These are phyloP conservation scores for Gautieria morchelliformis DNA, from an alignment of 768 basidiomycete genomes.

Conservation along the genomic window DNA sequence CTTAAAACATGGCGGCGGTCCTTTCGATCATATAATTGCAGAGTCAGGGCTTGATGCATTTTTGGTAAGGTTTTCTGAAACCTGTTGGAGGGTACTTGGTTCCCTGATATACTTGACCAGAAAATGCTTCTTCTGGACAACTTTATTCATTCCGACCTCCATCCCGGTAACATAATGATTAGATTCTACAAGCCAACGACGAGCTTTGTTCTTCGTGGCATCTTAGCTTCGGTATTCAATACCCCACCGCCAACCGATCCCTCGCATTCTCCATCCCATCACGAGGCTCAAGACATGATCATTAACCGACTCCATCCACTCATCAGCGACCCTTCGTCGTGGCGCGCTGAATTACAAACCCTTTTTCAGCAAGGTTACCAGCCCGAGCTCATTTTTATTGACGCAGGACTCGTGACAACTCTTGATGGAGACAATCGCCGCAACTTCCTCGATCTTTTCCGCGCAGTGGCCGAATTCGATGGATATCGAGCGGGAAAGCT, in stretches of 20 bases:
- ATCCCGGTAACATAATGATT: slow-evolving; percentile 95
- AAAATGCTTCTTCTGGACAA: slow-evolving; percentile 98
- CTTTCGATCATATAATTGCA: slow-evolving; percentile 82
- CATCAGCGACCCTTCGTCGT: slow-evolving; percentile 46
- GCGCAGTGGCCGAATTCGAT: slow-evolving; percentile 92
- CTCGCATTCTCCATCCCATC: slow-evolving; percentile 8
- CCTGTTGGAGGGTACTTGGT: background rate
- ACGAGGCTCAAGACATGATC: slow-evolving; percentile 31
- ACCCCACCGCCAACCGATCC: slow-evolving; percentile 5
- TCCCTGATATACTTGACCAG: slow-evolving; percentile 30
- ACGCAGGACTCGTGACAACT: slow-evolving; percentile 89
- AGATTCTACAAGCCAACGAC: slow-evolving; percentile 85
- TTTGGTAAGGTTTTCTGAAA: slow-evolving; percentile 44
- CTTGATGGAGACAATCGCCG: slow-evolving; percentile 72
- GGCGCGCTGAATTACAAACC: slow-evolving; percentile 57
- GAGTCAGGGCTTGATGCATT: slow-evolving; percentile 93
- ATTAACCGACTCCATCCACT: slow-evolving; percentile 62
- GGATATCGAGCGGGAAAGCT: slow-evolving; percentile 91
- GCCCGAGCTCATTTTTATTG: slow-evolving; percentile 93
- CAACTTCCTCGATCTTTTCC: slow-evolving; percentile 96
- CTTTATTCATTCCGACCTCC: slow-evolving; percentile 88
- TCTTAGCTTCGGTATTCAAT: slow-evolving; percentile 47
- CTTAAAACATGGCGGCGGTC: slow-evolving; percentile 82
- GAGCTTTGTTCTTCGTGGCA: slow-evolving; percentile 46
- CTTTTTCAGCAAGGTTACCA: slow-evolving; percentile 69